Evolutionary conservation across 306 rosid species (phyloP).

Genomic region (Gillenia trifoliata): DNA sequence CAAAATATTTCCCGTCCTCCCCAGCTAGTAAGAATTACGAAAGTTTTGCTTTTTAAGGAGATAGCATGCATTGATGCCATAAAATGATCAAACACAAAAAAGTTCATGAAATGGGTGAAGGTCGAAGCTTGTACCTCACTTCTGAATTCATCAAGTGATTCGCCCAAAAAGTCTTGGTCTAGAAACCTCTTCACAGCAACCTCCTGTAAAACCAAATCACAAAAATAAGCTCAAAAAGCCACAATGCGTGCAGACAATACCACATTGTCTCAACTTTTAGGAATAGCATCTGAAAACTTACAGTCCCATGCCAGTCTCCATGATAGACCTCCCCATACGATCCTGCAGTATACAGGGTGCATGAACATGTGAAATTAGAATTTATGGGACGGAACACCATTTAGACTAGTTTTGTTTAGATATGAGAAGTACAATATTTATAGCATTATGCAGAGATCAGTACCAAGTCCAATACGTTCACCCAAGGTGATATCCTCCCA

Average conservation of each 20-base stretch:
- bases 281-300: constrained; percentile 48
- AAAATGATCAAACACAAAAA: not conserved
- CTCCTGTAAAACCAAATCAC: constrained; percentile 52
- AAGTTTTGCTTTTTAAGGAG: no score
- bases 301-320: constrained; percentile 97
- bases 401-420: constrained; percentile 13
- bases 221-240: constrained; percentile 6
- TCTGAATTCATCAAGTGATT: constrained; percentile 86
- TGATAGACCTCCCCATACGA: constrained; percentile 98
- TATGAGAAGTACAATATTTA: constrained; percentile 19
- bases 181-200: constrained; percentile 94
- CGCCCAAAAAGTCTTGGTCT: constrained; percentile 83
- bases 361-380: constrained; percentile 24
- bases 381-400: constrained; percentile 7
- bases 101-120: not conserved
- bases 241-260: not conserved
- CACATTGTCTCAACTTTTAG: not conserved
- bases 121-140: constrained; percentile 60
- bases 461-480: constrained; percentile 98
- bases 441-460: constrained; percentile 33
- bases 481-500: constrained; percentile 91
- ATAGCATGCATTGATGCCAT: not conserved
- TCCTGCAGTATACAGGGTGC: constrained; percentile 48
- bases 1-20: no score
- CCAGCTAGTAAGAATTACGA: no score